Evolutionary conservation across 164 flowering plant genomes (phyloP).

Genomic region (Vitis rotundifolia): DNA sequence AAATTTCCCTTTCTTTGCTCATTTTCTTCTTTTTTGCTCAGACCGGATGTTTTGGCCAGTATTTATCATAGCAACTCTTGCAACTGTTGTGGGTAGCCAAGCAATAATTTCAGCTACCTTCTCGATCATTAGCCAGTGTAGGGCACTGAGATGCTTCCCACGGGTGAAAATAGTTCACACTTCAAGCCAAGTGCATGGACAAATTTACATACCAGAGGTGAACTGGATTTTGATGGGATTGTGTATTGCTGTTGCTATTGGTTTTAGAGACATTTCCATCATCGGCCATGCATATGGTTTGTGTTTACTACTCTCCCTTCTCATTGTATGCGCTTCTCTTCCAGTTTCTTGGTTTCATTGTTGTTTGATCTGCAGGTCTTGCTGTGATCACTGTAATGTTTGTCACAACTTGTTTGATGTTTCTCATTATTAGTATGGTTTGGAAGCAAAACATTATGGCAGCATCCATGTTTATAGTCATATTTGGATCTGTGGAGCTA

Average conservation of each 20-base stretch:
- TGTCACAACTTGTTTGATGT: constrained; percentile 58
- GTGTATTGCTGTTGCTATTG: background rate
- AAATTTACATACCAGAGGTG: constrained; percentile 1
- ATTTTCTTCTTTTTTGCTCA: no score
- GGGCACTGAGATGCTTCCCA: background rate
- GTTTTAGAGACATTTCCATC: background rate
- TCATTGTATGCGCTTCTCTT: background rate
- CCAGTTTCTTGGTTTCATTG: background rate
- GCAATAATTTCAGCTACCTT: background rate
- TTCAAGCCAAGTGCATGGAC: background rate
- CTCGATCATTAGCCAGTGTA: background rate
- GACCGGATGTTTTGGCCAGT: background rate
- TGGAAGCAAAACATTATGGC: constrained; percentile 40
- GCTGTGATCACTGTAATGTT: constrained; percentile 54
- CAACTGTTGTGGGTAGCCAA: background rate
- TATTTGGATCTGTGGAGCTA: constrained; percentile 55
- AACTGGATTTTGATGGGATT: constrained; percentile 1
- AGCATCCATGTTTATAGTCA: constrained; percentile 33
- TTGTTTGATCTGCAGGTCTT: constrained; percentile 36
- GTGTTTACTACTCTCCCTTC: background rate
- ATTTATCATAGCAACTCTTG: background rate
- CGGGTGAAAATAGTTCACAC: constrained; percentile 1
- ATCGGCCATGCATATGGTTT: background rate
- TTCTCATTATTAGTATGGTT: constrained; percentile 40
- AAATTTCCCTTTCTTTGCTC: no score